Base-by-base conservation (phyloP, 495 filamentous ascomycete genomes). In the Penicillium waksmanii region DNA sequence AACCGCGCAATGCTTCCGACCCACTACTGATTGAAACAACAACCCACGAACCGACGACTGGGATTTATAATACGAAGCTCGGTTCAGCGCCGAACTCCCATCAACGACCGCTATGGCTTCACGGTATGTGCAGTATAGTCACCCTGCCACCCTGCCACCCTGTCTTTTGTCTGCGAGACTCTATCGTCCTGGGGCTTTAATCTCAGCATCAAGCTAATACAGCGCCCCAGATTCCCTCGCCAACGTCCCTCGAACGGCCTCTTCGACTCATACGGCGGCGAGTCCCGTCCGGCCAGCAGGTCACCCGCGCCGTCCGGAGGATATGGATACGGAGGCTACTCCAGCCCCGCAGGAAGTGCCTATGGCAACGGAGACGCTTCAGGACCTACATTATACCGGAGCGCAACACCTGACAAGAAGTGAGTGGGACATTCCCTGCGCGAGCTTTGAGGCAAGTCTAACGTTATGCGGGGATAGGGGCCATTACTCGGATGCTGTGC, bases 401-500 rank as follows among this genome's bases (percentile, higher is more conserved):
- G 85, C 42, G 95, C 92, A 58, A 97, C 93, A 51, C 93, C 93
- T 59, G 93, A 97, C 76, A 83, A 82, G 63, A 91, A 82, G 89
- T 92, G 75, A 46, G 58, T 51, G 4, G 25, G 9, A 33, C 27
- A 31, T 31, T 8, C 8, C 27, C 27, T 9, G 5, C 5, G 27
- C 27, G 27, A 31, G 27, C 27, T 21, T 50, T 27, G 18, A 50
- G 12, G 11, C 47, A 17, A 18, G 6, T 50, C 27, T 31, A 31
- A 31, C 27, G 27, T 31, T 31, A 31, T 31, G 27, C 27, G 27
- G 42, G 8, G n/a, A 44, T 25, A 91, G 89, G 70, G 95, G 96
- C 51, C 94, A 97, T 73, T 98, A 98, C 74, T 92, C 87, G 61
- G 93, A 96, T 63, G 90, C 92, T 42, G 92, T 97, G 53, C 85